A percentile compares a stretch with the other conserved stretches of the same genome.
Evolutionary conservation across 2,329 filamentous ascomycete species (phyloP).

Genomic region (Fusarium sarcochroum): DNA sequence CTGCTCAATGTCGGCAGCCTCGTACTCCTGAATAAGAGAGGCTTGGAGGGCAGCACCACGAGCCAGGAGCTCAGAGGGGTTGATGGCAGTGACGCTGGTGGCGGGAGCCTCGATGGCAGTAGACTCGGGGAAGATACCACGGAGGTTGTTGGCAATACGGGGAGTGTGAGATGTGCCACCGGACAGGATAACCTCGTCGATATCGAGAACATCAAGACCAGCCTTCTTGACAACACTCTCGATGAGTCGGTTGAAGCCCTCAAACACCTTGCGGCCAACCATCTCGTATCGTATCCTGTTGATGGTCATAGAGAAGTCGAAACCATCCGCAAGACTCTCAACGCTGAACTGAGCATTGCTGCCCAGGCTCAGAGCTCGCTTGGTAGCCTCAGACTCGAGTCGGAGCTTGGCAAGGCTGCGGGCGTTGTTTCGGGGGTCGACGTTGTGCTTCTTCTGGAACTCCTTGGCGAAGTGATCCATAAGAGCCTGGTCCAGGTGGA

Average conservation of each 20-base stretch:
- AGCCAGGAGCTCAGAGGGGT: constrained; percentile 91
- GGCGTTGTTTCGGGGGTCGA: constrained; percentile 85
- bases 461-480: constrained; percentile 99
- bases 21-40: constrained; percentile 93
- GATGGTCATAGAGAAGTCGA: constrained; percentile 92
- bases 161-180: constrained; percentile 95
- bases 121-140: constrained; percentile 82
- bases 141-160: constrained; percentile 87
- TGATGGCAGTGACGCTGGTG: constrained; percentile 82
- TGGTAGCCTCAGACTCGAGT: constrained; percentile 89
- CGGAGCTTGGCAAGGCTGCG: constrained; percentile 92
- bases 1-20: constrained; percentile 93
- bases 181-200: constrained; percentile 94
- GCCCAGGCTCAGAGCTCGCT: constrained; percentile 91
- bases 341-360: constrained; percentile 92
- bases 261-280: constrained; percentile 86
- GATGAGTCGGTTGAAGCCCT: constrained; percentile 88
- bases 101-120: constrained; percentile 87
- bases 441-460: constrained; percentile 96
- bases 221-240: constrained; percentile 92
- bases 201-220: constrained; percentile 88
- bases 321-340: constrained; percentile 88
- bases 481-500: constrained; percentile 88
- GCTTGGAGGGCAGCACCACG: constrained; percentile 96
- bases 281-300: constrained; percentile 96